Conservation (phyloP, 2,329 filamentous ascomycete species). For the Shiraia sp. region DNA sequence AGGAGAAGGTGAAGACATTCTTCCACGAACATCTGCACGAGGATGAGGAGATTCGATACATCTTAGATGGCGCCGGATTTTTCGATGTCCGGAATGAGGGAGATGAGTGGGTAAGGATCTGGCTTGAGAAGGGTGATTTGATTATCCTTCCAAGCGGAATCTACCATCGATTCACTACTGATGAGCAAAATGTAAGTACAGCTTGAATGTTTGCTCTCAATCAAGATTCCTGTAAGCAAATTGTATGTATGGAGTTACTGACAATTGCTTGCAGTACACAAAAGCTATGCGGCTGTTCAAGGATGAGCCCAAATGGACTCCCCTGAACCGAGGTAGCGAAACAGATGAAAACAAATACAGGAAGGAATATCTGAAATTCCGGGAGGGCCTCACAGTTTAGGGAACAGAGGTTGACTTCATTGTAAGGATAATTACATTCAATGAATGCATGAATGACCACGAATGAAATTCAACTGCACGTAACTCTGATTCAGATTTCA, state of each 20-base stretch:
- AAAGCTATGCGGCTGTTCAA: slow-evolving; percentile 97
- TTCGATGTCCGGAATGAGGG: slow-evolving; percentile 86
- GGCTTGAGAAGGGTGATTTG: slow-evolving; percentile 82
- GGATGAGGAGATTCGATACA: slow-evolving; percentile 97
- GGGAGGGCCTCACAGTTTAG: slow-evolving; percentile 21
- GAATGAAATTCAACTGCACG: background rate
- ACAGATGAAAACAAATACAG: slow-evolving; percentile 79
- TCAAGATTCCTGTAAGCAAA: background rate
- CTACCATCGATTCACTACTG: slow-evolving; percentile 96
- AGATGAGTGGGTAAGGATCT: slow-evolving; percentile 88
- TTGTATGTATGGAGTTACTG: slow-evolving; percentile 12
- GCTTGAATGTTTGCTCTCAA: background rate
- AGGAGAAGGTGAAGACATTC: slow-evolving; percentile 91
- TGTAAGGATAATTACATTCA: background rate
- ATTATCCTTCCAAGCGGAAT: slow-evolving; percentile 94
- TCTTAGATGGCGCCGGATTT: slow-evolving; percentile 83
- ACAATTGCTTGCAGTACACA: slow-evolving; percentile 68
- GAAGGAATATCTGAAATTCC: slow-evolving; percentile 69
- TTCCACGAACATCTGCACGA: slow-evolving; percentile 96
- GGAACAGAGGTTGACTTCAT: background rate
- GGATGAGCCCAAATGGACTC: slow-evolving; percentile 98
- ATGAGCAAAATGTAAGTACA: slow-evolving; percentile 78
- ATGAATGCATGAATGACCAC: background rate
- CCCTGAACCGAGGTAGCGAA: slow-evolving; percentile 77
- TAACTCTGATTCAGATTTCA: background rate